These are phyloP conservation scores for Populus alba DNA, from an alignment of 345 rosid species.

Conservation along the genomic window DNA sequence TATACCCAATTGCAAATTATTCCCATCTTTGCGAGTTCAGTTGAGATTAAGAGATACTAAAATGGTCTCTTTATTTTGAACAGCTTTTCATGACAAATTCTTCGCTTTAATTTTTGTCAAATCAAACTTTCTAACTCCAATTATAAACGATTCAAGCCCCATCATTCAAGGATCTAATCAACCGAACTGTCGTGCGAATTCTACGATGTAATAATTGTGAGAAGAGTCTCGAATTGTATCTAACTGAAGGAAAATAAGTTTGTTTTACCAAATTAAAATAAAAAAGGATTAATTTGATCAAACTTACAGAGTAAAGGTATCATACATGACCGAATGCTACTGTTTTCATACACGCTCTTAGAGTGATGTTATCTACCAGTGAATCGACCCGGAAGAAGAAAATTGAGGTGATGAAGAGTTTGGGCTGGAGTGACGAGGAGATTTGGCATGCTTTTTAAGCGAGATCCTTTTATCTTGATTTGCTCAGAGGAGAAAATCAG, in stretches of 20 bases:
- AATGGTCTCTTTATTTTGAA: neutral
- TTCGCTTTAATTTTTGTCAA: neutral
- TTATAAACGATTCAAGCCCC: neutral
- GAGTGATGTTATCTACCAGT: neutral
- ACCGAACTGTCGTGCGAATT: neutral
- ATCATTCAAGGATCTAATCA: neutral
- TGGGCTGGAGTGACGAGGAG: slow-evolving; percentile 34
- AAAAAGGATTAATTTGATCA: neutral
- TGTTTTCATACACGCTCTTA: slow-evolving; percentile 13
- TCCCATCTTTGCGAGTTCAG: neutral
- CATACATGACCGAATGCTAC: slow-evolving; percentile 3
- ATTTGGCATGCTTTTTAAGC: slow-evolving; percentile 13
- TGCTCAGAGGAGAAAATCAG: slow-evolving; percentile 19
- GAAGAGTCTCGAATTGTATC: neutral
- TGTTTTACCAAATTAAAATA: neutral
- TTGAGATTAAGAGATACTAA: too few relatives aligned
- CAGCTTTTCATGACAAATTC: too few relatives aligned
- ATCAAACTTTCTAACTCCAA: neutral
- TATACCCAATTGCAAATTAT: neutral
- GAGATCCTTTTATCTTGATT: slow-evolving; percentile 3
- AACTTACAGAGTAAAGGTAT: neutral
- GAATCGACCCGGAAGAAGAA: slow-evolving; percentile 17
- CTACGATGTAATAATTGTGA: too few relatives aligned
- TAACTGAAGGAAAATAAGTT: neutral
- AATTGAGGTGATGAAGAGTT: slow-evolving; percentile 23